phyloP scores from a whole-genome alignment of 1,139 yeast genomes.

The Nakaseomyces glabratus region DNA sequence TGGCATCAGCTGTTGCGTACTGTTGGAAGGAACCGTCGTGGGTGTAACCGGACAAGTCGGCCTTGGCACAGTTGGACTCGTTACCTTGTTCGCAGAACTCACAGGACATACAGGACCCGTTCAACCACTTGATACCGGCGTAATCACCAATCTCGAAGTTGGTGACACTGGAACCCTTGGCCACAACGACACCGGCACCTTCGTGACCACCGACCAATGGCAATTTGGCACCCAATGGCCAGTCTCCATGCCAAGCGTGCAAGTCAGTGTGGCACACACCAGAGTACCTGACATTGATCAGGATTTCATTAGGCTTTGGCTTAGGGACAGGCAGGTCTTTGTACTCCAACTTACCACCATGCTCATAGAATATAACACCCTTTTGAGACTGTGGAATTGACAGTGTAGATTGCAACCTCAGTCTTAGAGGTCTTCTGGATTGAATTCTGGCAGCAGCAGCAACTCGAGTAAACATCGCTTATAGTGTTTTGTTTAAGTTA shows the following conservation, averaged over 20 bases:
- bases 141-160: slow-evolving; percentile 63
- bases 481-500: too few relatives aligned
- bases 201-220: slow-evolving; percentile 73
- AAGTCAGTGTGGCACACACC: slow-evolving; percentile 66
- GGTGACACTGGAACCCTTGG: slow-evolving; percentile 53
- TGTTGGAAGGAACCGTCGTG: slow-evolving; percentile 78
- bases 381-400: slow-evolving; percentile 42
- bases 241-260: slow-evolving; percentile 66
- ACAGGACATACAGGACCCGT: slow-evolving; percentile 62
- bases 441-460: too few relatives aligned
- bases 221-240: slow-evolving; percentile 53
- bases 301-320: slow-evolving; percentile 52
- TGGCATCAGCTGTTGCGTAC: slow-evolving; percentile 71
- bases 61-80: slow-evolving; percentile 60
- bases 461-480: too few relatives aligned
- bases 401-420: background rate
- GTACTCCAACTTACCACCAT: slow-evolving; percentile 43
- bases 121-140: slow-evolving; percentile 72
- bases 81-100: slow-evolving; percentile 56
- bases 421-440: too few relatives aligned
- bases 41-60: slow-evolving; percentile 67
- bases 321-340: slow-evolving; percentile 52
- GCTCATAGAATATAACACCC: slow-evolving; percentile 43
- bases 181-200: slow-evolving; percentile 77
- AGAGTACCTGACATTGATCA: slow-evolving; percentile 54